Conservation (phyloP, 495 filamentous ascomycete genomes). For the Aspergillus affinis region DNA sequence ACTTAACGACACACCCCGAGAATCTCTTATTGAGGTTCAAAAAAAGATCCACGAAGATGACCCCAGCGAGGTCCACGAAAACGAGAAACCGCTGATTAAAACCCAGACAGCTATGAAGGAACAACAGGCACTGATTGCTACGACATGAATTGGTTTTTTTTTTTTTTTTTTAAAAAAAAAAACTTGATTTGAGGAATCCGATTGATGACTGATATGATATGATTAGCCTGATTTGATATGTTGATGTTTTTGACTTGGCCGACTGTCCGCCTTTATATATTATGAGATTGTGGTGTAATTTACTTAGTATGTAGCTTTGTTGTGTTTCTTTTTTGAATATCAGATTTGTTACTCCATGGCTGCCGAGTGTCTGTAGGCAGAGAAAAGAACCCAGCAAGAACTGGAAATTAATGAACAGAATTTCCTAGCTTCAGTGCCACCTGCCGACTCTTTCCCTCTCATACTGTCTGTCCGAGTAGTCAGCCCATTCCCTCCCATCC, state of each 20-base stretch:
- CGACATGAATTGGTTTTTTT: conserved; percentile 6
- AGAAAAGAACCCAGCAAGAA: no score
- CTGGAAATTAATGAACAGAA: no score
- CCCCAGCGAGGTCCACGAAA: background rate
- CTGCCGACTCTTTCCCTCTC: no score
- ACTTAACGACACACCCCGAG: background rate
- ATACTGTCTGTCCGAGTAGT: no score
- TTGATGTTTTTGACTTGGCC: background rate
- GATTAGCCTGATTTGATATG: conserved; percentile 6
- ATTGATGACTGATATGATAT: conserved; percentile 23
- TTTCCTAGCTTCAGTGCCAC: no score
- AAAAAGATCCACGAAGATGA: background rate
- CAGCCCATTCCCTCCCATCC: no score
- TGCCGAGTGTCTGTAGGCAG: no score
- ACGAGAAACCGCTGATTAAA: background rate
- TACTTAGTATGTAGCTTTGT: background rate
- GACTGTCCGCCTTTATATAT: background rate
- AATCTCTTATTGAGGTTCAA: background rate
- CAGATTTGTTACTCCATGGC: no score
- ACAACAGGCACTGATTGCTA: conserved; percentile 1
- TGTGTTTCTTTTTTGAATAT: background rate
- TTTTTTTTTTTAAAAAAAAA: background rate
- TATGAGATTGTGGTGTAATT: background rate
- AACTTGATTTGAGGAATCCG: background rate
- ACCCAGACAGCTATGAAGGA: background rate